Evolutionary conservation across 2,329 filamentous ascomycete genomes (phyloP), one percentile per base, ranked within the genome.

Genomic region (Nectriaceae sp.): DNA sequence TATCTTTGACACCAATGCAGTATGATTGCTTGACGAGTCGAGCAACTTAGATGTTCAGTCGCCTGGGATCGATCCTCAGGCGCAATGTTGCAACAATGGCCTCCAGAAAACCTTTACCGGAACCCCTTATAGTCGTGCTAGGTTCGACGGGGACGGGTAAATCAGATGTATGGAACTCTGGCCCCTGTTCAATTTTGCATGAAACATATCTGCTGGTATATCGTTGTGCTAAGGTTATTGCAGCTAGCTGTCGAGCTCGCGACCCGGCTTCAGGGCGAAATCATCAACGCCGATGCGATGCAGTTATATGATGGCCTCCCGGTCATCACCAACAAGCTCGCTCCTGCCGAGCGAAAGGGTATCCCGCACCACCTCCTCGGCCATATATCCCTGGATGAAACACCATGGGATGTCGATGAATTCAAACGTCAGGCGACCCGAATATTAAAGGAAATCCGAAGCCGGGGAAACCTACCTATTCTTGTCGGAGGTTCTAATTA

Each of bases 241-340:
- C 53, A 96, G 91, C 81, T 97, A 57, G 94, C 94, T 8, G 87
- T 99, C 35, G 90, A 96, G 54, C 74, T 99, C 43, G 94, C 95
- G 1, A 78, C 78, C 36, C 83, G 80, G 19, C 92, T 91, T 70
- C 86, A 94, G 68, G 94, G 95, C 64, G 94, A 99, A 70, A 82
- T 99, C 44, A 91, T 99, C 72, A 99, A 99, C 66, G 90, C 90
- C 40, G 94, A 99, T 76, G 94, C 94, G 33, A 96, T 99, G 91
- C 94, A 99, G 68, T 85, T 99, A 72, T 99, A 99, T 69, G 80
- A 82, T 44, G 94, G 94, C 3, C 75, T 99, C 37, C 91, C 94
- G 4, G 87, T 97, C 55, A 93, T 97, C 59, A 99, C 94, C 21
- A 99, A 99, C 69, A 96, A 97, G 67, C 88, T 97, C 49, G 83